A percentile compares a stretch with the other conserved stretches of the same genome.
These are phyloP conservation scores for Podaxis sp. DNA, from an alignment of 768 basidiomycete species.

Conservation along the genomic window DNA sequence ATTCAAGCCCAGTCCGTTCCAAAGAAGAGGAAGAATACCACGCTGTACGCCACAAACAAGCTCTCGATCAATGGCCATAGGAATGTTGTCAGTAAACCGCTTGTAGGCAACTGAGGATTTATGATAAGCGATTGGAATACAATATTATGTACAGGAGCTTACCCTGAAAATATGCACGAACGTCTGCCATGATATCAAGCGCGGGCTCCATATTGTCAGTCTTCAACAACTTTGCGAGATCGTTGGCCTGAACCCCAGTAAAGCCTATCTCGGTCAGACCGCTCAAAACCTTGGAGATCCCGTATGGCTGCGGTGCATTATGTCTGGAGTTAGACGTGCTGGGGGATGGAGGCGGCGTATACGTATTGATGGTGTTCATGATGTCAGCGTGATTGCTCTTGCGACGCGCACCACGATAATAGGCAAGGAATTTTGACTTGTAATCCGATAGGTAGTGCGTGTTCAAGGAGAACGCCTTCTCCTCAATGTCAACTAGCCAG, in stretches of 20 bases:
- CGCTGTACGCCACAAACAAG: constrained; percentile 49
- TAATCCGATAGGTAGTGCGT: constrained; percentile 47
- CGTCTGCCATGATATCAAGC: constrained; percentile 64
- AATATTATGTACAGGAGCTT: neutral
- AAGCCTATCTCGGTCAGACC: constrained; percentile 37
- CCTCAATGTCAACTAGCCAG: constrained; percentile 49
- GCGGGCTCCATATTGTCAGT: constrained; percentile 42
- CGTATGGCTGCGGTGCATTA: neutral
- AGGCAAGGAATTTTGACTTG: constrained; percentile 32
- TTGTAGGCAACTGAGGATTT: constrained; percentile 50
- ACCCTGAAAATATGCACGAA: constrained; percentile 77
- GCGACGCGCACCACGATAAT: constrained; percentile 43
- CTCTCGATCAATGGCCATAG: constrained; percentile 50
- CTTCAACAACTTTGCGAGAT: constrained; percentile 47
- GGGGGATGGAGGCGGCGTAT: neutral
- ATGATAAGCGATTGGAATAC: neutral
- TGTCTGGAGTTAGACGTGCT: constrained; percentile 5
- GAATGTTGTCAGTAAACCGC: constrained; percentile 52
- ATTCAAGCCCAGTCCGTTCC: constrained; percentile 46
- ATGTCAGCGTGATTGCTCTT: constrained; percentile 21
- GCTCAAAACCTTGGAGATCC: constrained; percentile 29
- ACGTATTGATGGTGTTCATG: constrained; percentile 19
- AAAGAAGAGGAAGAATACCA: constrained; percentile 40
- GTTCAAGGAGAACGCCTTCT: constrained; percentile 47
- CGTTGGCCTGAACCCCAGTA: constrained; percentile 29